A percentile compares a stretch with the other conserved stretches of the same genome.
phyloP scores from a whole-genome alignment of 2,329 filamentous ascomycete species.

The Hymenotorrendiella dingleyae region DNA sequence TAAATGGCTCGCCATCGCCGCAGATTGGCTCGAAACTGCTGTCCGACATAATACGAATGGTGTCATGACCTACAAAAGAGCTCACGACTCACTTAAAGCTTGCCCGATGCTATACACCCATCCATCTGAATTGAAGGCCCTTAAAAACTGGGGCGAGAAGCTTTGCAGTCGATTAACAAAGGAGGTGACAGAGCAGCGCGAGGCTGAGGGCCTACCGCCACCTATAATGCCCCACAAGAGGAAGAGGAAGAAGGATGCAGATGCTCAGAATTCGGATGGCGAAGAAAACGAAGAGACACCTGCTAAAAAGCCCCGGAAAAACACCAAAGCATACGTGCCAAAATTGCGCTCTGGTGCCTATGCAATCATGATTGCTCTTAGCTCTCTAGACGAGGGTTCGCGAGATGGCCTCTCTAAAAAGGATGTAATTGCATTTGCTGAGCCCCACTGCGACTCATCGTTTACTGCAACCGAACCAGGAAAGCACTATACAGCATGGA shows the following conservation, averaged over 20 bases:
- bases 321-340: constrained; percentile 67
- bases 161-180: constrained; percentile 65
- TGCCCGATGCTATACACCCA: constrained; percentile 61
- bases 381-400: constrained; percentile 50
- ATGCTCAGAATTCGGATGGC: constrained; percentile 5
- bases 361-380: constrained; percentile 62
- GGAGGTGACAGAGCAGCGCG: constrained; percentile 53
- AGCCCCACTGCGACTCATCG: constrained; percentile 67
- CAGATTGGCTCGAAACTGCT: constrained; percentile 69
- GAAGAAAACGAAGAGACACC: constrained; percentile 18
- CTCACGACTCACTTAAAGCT: constrained; percentile 69
- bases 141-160: constrained; percentile 70
- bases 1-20: constrained; percentile 65
- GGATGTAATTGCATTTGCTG: constrained; percentile 62
- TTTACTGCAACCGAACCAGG: constrained; percentile 63
- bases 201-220: constrained; percentile 61
- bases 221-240: constrained; percentile 49
- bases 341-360: constrained; percentile 68
- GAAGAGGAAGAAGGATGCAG: constrained; percentile 12
- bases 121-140: constrained; percentile 63
- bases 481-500: constrained; percentile 76
- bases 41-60: constrained; percentile 65
- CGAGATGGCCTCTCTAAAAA: constrained; percentile 57
- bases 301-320: constrained; percentile 52
- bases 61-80: constrained; percentile 65